Conservation (phyloP, 116 monocot species). For the Zostera marina region DNA sequence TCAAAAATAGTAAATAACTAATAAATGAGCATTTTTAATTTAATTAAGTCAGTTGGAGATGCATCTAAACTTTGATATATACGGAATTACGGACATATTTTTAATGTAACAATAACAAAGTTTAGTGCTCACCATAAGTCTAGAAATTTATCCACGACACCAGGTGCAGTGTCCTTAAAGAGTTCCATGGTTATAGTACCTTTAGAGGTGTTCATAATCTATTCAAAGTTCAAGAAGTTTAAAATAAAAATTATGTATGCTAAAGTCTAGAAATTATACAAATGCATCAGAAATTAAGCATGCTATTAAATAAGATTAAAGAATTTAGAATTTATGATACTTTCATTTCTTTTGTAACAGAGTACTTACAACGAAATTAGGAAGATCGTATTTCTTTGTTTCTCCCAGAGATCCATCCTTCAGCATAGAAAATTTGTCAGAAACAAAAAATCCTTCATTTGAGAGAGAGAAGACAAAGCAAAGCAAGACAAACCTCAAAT, state of each 20-base stretch:
- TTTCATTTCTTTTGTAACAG: background rate
- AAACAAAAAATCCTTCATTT: background rate
- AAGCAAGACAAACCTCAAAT: conserved; percentile 5
- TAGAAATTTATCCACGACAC: conserved; percentile 66
- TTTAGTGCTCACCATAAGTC: conserved; percentile 45
- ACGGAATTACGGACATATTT: too few relatives aligned
- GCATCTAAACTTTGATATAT: too few relatives aligned
- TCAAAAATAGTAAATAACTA: too few relatives aligned
- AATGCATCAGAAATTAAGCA: conserved; percentile 3
- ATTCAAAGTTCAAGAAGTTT: conserved; percentile 11
- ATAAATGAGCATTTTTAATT: too few relatives aligned
- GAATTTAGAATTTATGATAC: background rate
- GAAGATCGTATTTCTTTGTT: conserved; percentile 13
- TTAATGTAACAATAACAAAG: background rate
- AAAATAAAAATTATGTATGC: background rate
- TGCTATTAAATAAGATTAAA: background rate
- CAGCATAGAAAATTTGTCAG: background rate
- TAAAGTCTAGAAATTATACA: background rate
- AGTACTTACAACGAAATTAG: conserved; percentile 16
- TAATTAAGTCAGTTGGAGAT: too few relatives aligned
- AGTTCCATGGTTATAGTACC: conserved; percentile 74
- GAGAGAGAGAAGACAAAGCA: background rate
- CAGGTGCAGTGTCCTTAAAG: conserved; percentile 54
- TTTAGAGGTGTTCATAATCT: conserved; percentile 72
- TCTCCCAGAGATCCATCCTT: conserved; percentile 10